Percentiles rank a stretch among this genome's conserved stretches.
These are phyloP conservation scores for Trypanosoma mega DNA, from an alignment of 208 protist species.

Conservation along the genomic window DNA sequence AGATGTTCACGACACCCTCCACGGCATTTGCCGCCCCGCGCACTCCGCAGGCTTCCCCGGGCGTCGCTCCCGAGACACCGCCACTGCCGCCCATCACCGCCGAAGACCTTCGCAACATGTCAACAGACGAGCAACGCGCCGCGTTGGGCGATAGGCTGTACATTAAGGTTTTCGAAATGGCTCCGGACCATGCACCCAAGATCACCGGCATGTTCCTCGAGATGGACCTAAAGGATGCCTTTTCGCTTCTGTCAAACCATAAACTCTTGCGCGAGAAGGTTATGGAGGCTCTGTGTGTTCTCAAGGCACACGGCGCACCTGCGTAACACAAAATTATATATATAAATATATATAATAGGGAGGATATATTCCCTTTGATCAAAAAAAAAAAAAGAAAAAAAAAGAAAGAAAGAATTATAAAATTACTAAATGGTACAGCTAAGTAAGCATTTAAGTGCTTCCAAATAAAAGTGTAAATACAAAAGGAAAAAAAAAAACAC, in stretches of 20 bases:
- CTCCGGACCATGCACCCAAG: conserved; percentile 82
- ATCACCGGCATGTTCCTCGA: conserved; percentile 91
- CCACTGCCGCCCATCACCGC: conserved; percentile 82
- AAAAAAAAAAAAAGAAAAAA: conserved; percentile 2
- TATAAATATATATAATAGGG: conserved; percentile 17
- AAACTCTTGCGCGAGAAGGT: conserved; percentile 67
- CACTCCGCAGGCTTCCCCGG: conserved; percentile 67
- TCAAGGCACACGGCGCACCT: conserved; percentile 48
- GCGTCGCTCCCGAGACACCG: conserved; percentile 65
- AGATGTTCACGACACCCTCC: conserved; percentile 47
- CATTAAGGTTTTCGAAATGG: conserved; percentile 85
- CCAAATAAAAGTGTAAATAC: not conserved
- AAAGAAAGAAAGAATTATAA: conserved; percentile 20
- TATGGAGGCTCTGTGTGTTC: conserved; percentile 76
- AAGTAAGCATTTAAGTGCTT: not conserved
- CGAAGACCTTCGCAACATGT: conserved; percentile 81
- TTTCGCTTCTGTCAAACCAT: conserved; percentile 67
- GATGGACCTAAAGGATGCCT: conserved; percentile 70
- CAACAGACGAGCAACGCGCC: conserved; percentile 86
- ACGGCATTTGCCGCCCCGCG: conserved; percentile 40
- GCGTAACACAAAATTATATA: conserved; percentile 7
- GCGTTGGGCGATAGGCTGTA: conserved; percentile 89
- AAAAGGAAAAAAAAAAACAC: not conserved
- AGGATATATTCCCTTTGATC: not conserved
- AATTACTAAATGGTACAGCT: not conserved